These are phyloP conservation scores for Papilionanthe hybrid DNA, from an alignment of 116 monocot species.

Conservation along the genomic window DNA sequence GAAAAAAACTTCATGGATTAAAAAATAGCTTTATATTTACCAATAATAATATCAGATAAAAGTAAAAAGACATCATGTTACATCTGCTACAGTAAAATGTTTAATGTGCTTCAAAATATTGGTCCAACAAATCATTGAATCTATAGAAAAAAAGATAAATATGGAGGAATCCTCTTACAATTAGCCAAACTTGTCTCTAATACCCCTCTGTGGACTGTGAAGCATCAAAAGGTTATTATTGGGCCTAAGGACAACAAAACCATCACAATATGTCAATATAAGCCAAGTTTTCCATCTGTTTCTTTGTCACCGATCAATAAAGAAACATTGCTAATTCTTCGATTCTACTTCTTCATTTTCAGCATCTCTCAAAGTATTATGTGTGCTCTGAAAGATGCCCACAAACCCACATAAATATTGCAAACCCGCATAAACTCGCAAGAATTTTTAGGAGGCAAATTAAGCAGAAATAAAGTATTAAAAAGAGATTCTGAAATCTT, in stretches of 20 bases:
- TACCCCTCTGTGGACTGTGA: background rate
- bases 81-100: background rate
- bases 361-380: background rate
- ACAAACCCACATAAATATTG: too few relatives aligned
- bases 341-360: background rate
- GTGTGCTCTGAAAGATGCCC: too few relatives aligned
- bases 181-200: background rate
- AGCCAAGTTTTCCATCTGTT: background rate
- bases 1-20: background rate
- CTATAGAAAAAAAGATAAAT: background rate
- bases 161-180: background rate
- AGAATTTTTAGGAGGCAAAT: too few relatives aligned
- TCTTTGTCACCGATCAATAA: background rate
- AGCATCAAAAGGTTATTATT: background rate
- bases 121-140: background rate
- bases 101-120: background rate
- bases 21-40: background rate
- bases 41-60: background rate
- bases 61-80: background rate
- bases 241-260: background rate
- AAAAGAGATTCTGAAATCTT: too few relatives aligned
- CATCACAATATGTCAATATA: background rate
- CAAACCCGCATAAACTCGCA: too few relatives aligned
- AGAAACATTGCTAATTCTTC: background rate
- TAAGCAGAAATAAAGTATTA: too few relatives aligned